Evolutionary conservation across 371 early-diverging fungal genomes (phyloP), one percentile per base, ranked within the genome.

Genomic region (Mortierella sp.): DNA sequence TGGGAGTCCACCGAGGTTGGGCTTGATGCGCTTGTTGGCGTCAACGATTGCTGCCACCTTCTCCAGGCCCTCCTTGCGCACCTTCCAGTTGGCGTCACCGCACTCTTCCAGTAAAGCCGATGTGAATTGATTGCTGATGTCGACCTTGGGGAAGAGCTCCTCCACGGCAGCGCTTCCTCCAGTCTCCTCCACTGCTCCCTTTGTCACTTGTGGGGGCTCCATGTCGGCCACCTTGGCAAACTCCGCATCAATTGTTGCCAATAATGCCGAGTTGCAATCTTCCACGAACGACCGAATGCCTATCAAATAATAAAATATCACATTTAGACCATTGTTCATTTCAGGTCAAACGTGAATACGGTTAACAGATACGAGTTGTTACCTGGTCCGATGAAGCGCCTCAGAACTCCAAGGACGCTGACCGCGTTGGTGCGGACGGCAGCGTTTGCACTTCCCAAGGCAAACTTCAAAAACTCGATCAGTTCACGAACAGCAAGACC

Each of bases 31-130:
- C 68, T 95, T 95, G 83, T 96, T 94, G 34, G 97, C 90, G 37
- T 92, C 90, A 41, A 98, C 77, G 43, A 97, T 91, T 6, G 79
- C 86, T 26, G 89, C 85, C 7, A 97, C 88, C 68, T 94, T 90
- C n/a, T 98, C 98, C 68, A 99, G 82, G 1, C 90, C 98, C 65
- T 96, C 98, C 82, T 98, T 97, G 47, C 99, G 93, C n/a, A 92
- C 87, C 82, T 97, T 97, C 99, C 99, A 99, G 64, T 96, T 94
- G 64, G 90, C 88, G 83, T 97, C 95, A 37, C 87, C 89, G 53
- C 97, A 91, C 70, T 94, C 91, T 69, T 92, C 82, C 43, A 90
- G 70, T 19, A 85, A 40, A 11, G 83, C 67, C 3, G 74, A 73
- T 4, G 91, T 89, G 44, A 95, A 73, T 64, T 88, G 88, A 29